A percentile compares a stretch with the other conserved stretches of the same genome.
Evolutionary conservation across 2,329 filamentous ascomycete species (phyloP).

Genomic region (Penicillium capsulatum): DNA sequence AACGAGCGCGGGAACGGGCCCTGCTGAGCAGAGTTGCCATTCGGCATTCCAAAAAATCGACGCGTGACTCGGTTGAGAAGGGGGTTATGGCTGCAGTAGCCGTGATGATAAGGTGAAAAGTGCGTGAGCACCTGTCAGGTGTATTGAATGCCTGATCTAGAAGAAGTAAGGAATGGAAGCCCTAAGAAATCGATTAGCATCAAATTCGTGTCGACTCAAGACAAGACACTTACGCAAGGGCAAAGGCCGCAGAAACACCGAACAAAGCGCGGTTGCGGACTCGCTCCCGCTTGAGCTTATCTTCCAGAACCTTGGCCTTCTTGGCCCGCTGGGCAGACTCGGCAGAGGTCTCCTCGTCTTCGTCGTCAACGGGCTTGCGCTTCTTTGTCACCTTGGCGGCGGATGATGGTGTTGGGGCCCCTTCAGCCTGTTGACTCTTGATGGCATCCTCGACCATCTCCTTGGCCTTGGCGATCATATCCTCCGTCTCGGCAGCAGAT

Average conservation of each 20-base stretch:
- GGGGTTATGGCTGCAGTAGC: not conserved
- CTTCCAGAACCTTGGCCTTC: slow-evolving; percentile 65
- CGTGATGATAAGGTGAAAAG: not conserved
- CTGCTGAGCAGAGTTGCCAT: no score
- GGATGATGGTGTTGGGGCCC: slow-evolving; percentile 34
- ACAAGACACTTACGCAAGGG: slow-evolving; percentile 71
- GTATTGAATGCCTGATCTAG: slow-evolving; percentile 18
- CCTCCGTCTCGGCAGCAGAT: slow-evolving; percentile 69
- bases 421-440: slow-evolving; percentile 41
- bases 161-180: slow-evolving; percentile 49
- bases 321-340: slow-evolving; percentile 56
- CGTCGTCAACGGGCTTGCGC: slow-evolving; percentile 66
- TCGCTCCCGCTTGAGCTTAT: slow-evolving; percentile 76
- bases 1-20: slow-evolving; percentile 1
- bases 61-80: not conserved
- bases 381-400: slow-evolving; percentile 51
- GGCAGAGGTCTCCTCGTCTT: slow-evolving; percentile 39
- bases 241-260: slow-evolving; percentile 80
- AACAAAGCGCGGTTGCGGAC: slow-evolving; percentile 81
- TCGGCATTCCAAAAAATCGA: not conserved
- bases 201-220: not conserved
- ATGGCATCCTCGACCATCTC: slow-evolving; percentile 77
- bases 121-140: not conserved
- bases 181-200: slow-evolving; percentile 28
- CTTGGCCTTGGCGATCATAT: slow-evolving; percentile 81